Base-by-base conservation (phyloP, 2,329 filamentous ascomycete genomes). In the Neopestalotiopsis sp. region DNA sequence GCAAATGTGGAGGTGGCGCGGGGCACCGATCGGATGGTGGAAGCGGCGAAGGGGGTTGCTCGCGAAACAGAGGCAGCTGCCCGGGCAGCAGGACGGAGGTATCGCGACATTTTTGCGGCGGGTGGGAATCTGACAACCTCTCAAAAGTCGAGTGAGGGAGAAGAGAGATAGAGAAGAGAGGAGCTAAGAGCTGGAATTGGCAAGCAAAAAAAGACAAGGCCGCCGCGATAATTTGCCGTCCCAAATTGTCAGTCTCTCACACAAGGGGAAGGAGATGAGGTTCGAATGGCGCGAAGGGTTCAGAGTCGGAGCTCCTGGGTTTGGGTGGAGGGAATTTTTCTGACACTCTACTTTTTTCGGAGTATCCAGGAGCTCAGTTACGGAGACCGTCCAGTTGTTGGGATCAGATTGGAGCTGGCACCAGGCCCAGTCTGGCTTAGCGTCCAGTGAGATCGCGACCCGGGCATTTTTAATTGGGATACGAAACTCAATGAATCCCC, bases 11-110 rank as follows among this genome's bases (percentile, higher is more conserved):
- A 75, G 71, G 81, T 74, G 70, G 77, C 75, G 65, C 75, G 74
- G 73, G 75, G 71, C 62, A 80, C 73, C 61, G 79, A 73, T 76
- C 81, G 79, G 71, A 80, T 78, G 66, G 81, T 72, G 69, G 80
- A 74, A 64, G 82, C 71, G 68, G 73, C 71, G 76, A 75, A 76
- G 72, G 75, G 78, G 72, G 67, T 79, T 71, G 80, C 71, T 68
- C 77, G 77, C 74, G 81, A 80, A 69, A 82, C 81, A 68, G 83
- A 81, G 72, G 81, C 79, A 74, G 84, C 84, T 78, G 86, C 78
- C 73, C 84, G 82, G 77, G 83, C 80, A 72, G 84, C 84, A 70
- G 85, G 85, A 78, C 84, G 85, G 75, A 87, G 83, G 75, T 85
- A 81, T 76, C 85, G 84, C 76, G 85, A 86, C 85, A 87, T 86